phyloP scores from a whole-genome alignment of 371 early-diverging fungal species.

The Rhizopus arrhizus region DNA sequence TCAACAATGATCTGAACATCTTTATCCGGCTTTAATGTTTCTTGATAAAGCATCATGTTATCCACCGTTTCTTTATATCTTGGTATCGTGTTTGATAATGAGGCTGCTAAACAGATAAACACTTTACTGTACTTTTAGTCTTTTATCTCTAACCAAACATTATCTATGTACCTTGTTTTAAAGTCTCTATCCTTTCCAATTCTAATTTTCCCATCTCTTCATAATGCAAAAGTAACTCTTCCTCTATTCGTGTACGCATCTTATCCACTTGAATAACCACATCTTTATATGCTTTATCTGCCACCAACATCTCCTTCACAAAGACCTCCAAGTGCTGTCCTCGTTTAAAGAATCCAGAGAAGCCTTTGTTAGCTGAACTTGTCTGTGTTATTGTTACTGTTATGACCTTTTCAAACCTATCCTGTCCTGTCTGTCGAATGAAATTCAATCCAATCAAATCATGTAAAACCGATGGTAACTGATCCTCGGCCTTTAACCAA shows the following conservation, averaged over 20 bases:
- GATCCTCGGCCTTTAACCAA: background rate
- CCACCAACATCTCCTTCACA: constrained; percentile 45
- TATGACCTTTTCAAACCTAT: background rate
- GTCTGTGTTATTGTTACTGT: too few species aligned
- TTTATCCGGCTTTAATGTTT: constrained; percentile 65
- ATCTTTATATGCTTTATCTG: constrained; percentile 59
- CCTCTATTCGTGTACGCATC: constrained; percentile 65
- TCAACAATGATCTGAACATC: constrained; percentile 72
- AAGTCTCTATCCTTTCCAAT: constrained; percentile 59
- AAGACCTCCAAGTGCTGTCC: constrained; percentile 14
- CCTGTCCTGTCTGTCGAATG: background rate
- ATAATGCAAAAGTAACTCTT: constrained; percentile 60
- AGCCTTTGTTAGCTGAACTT: background rate
- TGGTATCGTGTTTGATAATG: constrained; percentile 61
- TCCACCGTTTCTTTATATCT: constrained; percentile 62
- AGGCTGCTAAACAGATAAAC: constrained; percentile 66
- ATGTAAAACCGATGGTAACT: background rate
- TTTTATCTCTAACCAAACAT: too few species aligned
- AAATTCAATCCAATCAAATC: constrained; percentile 4
- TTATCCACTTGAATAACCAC: constrained; percentile 61
- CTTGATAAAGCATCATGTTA: constrained; percentile 66
- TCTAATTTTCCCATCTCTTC: constrained; percentile 62
- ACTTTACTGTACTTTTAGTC: constrained; percentile 25
- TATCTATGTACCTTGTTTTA: constrained; percentile 51
- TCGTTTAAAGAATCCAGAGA: constrained; percentile 21